Base-by-base conservation (phyloP, 345 rosid species). In the Brassica nigra region DNA sequence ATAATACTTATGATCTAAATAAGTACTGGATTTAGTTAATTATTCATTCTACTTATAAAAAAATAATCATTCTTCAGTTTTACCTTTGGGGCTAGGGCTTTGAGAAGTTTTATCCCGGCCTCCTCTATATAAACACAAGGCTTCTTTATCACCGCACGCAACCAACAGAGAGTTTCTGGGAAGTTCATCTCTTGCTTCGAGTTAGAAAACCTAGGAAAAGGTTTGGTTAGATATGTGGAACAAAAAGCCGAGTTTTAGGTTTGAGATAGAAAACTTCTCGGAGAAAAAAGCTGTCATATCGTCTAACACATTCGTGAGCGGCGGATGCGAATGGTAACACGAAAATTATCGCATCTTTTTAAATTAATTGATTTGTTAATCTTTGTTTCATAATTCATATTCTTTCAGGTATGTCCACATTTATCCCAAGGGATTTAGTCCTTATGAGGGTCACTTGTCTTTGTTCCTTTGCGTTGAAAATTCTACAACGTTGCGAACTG, bases 281-380 rank as follows among this genome's bases (percentile, higher is more conserved):
- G 18, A 70, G n/a, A 70, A 33, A 39, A 3, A 62, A 49, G 18
- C 0, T 70, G 8, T 0, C 16, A 5, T 77, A 23, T 0, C 0
- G 4, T 77, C 75, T 70, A 8, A n/a, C 0, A n/a, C 1, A 33
- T 77, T 62, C 70, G 18, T 6, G 28, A 3, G 63, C 11, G 70
- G 63, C 18, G 63, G 70, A 62, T 69, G 55, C 14, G 55, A 77
- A 62, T 77, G 80, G 80, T 77, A 77, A 39, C 31, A 12, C n/a
- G 7, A 15, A 11, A 2, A 67, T 8, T 18, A 18, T 23, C 31
- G 16, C 8, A 66, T 34, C 47, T 7, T 64, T 15, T 31, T 42
- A 23, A 23, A 1, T 23, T 23, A 4, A 0, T 3, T 37, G 10
- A 3, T 72, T 72, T 72, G n/a, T 62, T 62, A 42, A 9, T 57